Conservation (phyloP, 1,139 yeast genomes). For the Candida neerlandica region DNA sequence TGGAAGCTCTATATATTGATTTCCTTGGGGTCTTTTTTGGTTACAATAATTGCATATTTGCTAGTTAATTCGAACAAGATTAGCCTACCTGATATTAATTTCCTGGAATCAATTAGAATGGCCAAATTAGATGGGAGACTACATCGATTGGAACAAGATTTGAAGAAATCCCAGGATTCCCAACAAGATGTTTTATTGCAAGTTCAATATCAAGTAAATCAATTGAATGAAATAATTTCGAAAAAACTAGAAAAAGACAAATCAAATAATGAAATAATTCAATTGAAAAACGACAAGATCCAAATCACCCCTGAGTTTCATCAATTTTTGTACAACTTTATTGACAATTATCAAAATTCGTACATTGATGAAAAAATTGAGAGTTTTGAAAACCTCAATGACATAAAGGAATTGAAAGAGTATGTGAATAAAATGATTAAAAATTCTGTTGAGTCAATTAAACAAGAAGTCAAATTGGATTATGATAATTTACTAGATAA, state of each 20-base stretch:
- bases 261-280: slow-evolving; percentile 13
- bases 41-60: neutral
- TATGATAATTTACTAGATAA: slow-evolving; percentile 34
- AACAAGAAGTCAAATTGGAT: slow-evolving; percentile 13
- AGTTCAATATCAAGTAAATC: slow-evolving; percentile 5
- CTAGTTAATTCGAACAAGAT: neutral
- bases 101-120: neutral
- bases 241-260: neutral
- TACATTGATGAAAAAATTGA: slow-evolving; percentile 13
- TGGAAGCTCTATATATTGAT: neutral
- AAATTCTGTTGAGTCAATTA: slow-evolving; percentile 6
- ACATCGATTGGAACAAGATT: slow-evolving; percentile 8
- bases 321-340: slow-evolving; percentile 36
- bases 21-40: neutral
- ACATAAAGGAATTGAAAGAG: slow-evolving; percentile 9
- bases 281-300: slow-evolving; percentile 35
- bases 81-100: neutral
- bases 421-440: slow-evolving; percentile 9
- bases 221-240: slow-evolving; percentile 1
- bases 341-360: slow-evolving; percentile 28
- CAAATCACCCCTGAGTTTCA: slow-evolving; percentile 46
- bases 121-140: slow-evolving; percentile 8
- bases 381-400: slow-evolving; percentile 7
- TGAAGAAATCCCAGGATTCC: neutral
- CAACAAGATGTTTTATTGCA: neutral